Base-by-base conservation (phyloP, 1,139 yeast species). In the Protomyces lactucae-debilis region DNA sequence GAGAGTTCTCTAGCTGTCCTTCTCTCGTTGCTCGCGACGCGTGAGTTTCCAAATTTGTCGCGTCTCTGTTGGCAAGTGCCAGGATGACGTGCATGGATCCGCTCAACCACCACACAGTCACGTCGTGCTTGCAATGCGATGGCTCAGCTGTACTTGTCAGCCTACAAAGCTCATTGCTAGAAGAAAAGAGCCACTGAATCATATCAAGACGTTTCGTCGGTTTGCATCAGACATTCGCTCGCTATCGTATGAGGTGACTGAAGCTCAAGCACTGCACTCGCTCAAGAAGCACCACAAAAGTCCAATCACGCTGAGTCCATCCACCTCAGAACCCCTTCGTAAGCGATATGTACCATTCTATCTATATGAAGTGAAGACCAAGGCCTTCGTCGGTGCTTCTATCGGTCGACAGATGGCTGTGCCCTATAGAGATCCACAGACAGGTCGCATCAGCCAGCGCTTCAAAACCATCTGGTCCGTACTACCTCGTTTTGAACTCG, bases 361-460 rank as follows among this genome's bases (percentile, higher is more conserved):
- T 21, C 43, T 59, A 2, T 59, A 52, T 57, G 32, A 52, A n/a
- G 57, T 57, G 9, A 32, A 14, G 25, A 55, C 43, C 6, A 52
- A 59, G 23, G 54, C 63, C 5, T 16, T 39, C 12, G 53, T 39
- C 21, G 21, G 57, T n/a, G 63, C 63, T 5, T 52, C 57, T 5
- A 59, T 59, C 4, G 63, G 63, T 4, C 52, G 63, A 18, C 43
- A 55, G n/a, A 59, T 59, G 63, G 18, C 63, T 8, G 36, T 52
- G 37, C 63, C 63, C 12, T 59, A 59, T 16, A 18, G 63, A 9
- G 63, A 59, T 43, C 57, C 63, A n/a, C 63, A 59, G 23, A 59
- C 63, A n/a, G 63, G 63, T 5, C 53, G 36, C 45, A 52, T 59
- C 12, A 18, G 35, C 28, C 63, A 59, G 36, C 43, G 63, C 16